These are phyloP conservation scores for Anthostomella pinea DNA, from an alignment of 2,329 filamentous ascomycete species.

Conservation along the genomic window DNA sequence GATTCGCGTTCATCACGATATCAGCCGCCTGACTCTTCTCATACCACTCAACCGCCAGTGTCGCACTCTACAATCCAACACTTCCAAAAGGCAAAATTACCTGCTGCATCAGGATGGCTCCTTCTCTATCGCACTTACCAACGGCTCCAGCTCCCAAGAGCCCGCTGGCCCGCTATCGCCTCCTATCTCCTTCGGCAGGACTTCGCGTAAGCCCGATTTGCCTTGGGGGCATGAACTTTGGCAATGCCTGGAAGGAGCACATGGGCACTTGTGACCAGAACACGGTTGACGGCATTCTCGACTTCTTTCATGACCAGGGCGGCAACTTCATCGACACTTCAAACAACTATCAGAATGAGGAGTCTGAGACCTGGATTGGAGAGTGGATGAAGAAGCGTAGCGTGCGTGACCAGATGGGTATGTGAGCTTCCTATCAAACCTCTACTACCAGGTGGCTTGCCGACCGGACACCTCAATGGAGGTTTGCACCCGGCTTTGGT, in stretches of 20 bases:
- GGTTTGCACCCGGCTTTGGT: no score
- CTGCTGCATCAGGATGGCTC: no score
- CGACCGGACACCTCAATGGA: no score
- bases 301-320: slow-evolving; percentile 60
- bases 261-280: slow-evolving; percentile 66
- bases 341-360: slow-evolving; percentile 63
- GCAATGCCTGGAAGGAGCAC: slow-evolving; percentile 50
- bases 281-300: slow-evolving; percentile 60
- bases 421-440: no score
- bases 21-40: no score
- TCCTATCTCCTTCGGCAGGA: slow-evolving; percentile 63
- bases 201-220: slow-evolving; percentile 66
- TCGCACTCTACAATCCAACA: no score
- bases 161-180: slow-evolving; percentile 60
- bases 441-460: no score
- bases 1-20: no score
- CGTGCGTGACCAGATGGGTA: slow-evolving; percentile 63
- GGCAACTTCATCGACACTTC: slow-evolving; percentile 75
- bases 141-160: slow-evolving; percentile 49
- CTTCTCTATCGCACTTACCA: slow-evolving; percentile 34
- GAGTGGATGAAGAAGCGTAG: slow-evolving; percentile 66
- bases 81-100: no score
- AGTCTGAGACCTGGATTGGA: slow-evolving; percentile 65
- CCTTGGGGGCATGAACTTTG: slow-evolving; percentile 59
- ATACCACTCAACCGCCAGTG: no score